phyloP scores from a whole-genome alignment of 2,329 filamentous ascomycete genomes.

The Aspergillus alliaceus region DNA sequence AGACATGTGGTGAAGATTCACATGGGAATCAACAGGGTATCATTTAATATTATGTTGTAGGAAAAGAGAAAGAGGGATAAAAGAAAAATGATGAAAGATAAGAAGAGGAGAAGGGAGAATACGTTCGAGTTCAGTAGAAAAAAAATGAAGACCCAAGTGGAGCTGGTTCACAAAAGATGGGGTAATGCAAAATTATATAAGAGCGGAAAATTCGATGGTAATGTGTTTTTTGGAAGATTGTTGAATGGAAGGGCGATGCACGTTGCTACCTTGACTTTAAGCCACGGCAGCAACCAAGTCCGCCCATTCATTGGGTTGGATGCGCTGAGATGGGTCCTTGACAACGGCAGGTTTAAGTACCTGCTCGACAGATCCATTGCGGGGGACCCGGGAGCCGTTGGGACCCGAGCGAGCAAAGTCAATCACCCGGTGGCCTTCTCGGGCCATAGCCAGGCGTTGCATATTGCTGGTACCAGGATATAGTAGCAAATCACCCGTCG shows the following conservation, averaged over 20 bases:
- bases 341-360: constrained; percentile 39
- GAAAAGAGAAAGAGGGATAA: background rate
- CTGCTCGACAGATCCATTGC: constrained; percentile 42
- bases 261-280: background rate
- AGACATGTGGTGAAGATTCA: background rate
- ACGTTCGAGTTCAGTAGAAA: no score
- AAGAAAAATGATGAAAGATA: background rate
- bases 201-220: background rate
- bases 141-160: background rate
- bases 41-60: background rate
- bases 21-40: background rate
- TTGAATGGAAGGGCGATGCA: background rate
- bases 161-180: background rate
- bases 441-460: constrained; percentile 44
- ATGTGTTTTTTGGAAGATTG: background rate
- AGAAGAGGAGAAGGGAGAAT: background rate
- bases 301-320: constrained; percentile 34
- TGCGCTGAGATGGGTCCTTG: constrained; percentile 38
- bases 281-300: constrained; percentile 15
- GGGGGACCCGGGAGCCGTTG: constrained; percentile 40
- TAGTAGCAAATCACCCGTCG: constrained; percentile 46
- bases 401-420: constrained; percentile 40
- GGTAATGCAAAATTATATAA: background rate
- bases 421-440: constrained; percentile 44
- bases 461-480: constrained; percentile 42